Evolutionary conservation across 805 yeast genomes (phyloP).

Genomic region (Komagataella populi): DNA sequence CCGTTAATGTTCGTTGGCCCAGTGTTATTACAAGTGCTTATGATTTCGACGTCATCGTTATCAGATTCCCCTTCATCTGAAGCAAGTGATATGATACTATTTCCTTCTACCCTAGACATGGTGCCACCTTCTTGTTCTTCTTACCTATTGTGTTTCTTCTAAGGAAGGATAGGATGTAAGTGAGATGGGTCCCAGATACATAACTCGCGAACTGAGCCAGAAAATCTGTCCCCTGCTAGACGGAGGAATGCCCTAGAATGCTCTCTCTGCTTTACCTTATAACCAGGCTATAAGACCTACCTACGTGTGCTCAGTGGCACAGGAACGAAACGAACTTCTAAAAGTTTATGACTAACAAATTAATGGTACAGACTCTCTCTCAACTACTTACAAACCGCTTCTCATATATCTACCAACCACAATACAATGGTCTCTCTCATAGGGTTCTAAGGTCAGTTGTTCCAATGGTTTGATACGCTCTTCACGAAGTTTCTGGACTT

Average conservation of each 20-base stretch:
- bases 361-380: not conserved
- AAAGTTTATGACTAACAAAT: not conserved
- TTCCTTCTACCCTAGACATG: not conserved
- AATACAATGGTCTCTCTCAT: constrained; percentile 99
- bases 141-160: not conserved
- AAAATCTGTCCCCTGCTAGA: not conserved
- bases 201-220: not conserved
- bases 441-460: constrained; percentile 97
- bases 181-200: not conserved
- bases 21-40: not conserved
- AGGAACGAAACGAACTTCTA: not conserved
- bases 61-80: constrained; percentile 2
- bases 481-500: constrained; percentile 96
- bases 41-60: constrained; percentile 6
- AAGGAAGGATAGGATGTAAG: not conserved
- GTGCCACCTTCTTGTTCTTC: not conserved
- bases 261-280: not conserved
- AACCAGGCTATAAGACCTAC: not conserved
- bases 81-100: constrained; percentile 1
- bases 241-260: not conserved
- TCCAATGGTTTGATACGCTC: constrained; percentile 97
- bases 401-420: constrained; percentile 95
- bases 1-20: not conserved
- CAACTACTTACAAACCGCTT: constrained; percentile 44
- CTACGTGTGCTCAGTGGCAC: not conserved